phyloP scores from a whole-genome alignment of 169 alveolate species.

The Cytauxzoon felis region DNA sequence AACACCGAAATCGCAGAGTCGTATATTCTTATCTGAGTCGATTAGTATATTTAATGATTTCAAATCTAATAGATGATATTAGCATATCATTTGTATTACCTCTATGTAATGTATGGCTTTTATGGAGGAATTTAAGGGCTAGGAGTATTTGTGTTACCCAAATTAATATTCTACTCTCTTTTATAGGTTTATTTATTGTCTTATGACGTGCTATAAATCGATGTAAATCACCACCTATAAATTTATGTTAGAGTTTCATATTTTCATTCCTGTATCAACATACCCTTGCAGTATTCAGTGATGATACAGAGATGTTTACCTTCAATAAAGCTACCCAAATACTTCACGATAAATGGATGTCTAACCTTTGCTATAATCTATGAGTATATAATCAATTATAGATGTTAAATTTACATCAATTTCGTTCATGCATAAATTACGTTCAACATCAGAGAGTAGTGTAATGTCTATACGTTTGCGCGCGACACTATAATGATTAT shows the following conservation, averaged over 20 bases:
- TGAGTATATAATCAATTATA: not conserved
- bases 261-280: conserved; percentile 16
- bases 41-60: conserved; percentile 88
- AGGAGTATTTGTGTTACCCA: conserved; percentile 81
- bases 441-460: conserved; percentile 63
- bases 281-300: conserved; percentile 89
- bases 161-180: conserved; percentile 73
- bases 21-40: conserved; percentile 79
- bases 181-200: conserved; percentile 65
- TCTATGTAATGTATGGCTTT: conserved; percentile 82
- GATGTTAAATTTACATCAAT: conserved; percentile 53
- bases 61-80: conserved; percentile 53
- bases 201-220: conserved; percentile 66
- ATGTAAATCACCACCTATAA: conserved; percentile 74
- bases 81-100: conserved; percentile 59
- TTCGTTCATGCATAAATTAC: conserved; percentile 70
- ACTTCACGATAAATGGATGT: conserved; percentile 83
- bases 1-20: conserved; percentile 92
- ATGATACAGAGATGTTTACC: conserved; percentile 80
- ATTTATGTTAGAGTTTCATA: conserved; percentile 4
- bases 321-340: conserved; percentile 84
- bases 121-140: conserved; percentile 81
- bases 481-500: conserved; percentile 52
- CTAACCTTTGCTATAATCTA: conserved; percentile 66
- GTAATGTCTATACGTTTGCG: conserved; percentile 69